A percentile compares a stretch with the other conserved stretches of the same genome.
phyloP scores from a whole-genome alignment of 495 filamentous ascomycete genomes.

The Penicillium verhagenii region DNA sequence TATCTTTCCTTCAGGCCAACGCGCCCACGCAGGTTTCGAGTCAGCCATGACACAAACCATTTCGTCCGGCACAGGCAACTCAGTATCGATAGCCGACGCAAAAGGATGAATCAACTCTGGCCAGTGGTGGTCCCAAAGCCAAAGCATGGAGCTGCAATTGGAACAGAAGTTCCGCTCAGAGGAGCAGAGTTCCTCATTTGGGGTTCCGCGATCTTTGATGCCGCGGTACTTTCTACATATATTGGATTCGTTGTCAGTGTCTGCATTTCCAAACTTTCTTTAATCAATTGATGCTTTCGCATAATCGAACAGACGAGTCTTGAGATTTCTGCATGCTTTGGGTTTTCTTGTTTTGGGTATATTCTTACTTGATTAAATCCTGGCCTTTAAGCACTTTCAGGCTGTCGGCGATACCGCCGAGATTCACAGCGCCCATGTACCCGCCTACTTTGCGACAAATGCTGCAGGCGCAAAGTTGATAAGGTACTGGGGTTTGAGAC shows the following conservation, averaged over 20 bases:
- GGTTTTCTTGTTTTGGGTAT: not conserved
- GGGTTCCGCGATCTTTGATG: slow-evolving; percentile 50
- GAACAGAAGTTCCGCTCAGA: slow-evolving; percentile 56
- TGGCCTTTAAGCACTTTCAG: slow-evolving; percentile 48
- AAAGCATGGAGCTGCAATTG: slow-evolving; percentile 52
- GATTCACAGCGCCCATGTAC: slow-evolving; percentile 49
- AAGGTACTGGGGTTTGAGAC: slow-evolving; percentile 54
- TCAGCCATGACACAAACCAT: slow-evolving; percentile 52
- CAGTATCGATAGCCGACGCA: slow-evolving; percentile 55
- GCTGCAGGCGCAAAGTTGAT: slow-evolving; percentile 55
- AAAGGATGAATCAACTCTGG: slow-evolving; percentile 58
- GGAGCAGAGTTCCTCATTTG: slow-evolving; percentile 38
- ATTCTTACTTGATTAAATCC: slow-evolving; percentile 47
- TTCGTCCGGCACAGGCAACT: slow-evolving; percentile 49
- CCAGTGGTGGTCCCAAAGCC: slow-evolving; percentile 50
- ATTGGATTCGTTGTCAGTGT: not conserved
- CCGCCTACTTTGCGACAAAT: slow-evolving; percentile 57
- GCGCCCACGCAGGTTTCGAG: slow-evolving; percentile 52
- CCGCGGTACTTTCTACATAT: slow-evolving; percentile 48
- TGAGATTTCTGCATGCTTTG: too few species aligned
- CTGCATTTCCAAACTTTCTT: not conserved
- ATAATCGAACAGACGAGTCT: too few species aligned
- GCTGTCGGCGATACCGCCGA: slow-evolving; percentile 49
- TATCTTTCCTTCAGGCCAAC: slow-evolving; percentile 53
- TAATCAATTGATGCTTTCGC: not conserved